phyloP scores from a whole-genome alignment of 2,329 filamentous ascomycete genomes.

The Claviceps sp. region DNA sequence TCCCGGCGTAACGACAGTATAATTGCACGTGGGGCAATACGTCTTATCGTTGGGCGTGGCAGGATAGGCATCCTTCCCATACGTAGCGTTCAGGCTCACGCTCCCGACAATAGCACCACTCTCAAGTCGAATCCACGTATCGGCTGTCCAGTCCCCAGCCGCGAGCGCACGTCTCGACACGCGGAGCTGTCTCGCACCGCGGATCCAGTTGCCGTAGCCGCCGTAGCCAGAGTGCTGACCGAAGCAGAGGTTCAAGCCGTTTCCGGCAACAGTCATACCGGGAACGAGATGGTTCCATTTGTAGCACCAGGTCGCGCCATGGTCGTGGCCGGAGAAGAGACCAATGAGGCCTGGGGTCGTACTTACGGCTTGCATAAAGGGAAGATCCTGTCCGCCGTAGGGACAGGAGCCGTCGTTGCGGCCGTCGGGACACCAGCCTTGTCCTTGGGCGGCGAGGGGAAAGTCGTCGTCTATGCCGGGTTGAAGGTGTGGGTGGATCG shows the following conservation, averaged over 20 bases:
- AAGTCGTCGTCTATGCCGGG: constrained; percentile 34
- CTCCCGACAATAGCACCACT: constrained; percentile 35
- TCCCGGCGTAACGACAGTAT: constrained; percentile 6
- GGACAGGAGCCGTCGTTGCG: constrained; percentile 22
- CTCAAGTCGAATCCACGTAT: constrained; percentile 51
- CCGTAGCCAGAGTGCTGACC: constrained; percentile 58
- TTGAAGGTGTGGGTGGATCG: constrained; percentile 22
- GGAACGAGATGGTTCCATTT: constrained; percentile 29
- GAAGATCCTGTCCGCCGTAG: constrained; percentile 38
- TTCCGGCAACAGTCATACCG: constrained; percentile 23
- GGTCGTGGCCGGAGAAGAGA: constrained; percentile 54
- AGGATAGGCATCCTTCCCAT: constrained; percentile 41
- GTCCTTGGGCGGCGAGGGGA: constrained; percentile 27
- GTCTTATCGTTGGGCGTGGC: constrained; percentile 25
- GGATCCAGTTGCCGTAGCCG: constrained; percentile 51
- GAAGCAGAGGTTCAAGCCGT: constrained; percentile 39
- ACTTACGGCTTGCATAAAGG: constrained; percentile 50
- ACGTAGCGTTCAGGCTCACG: constrained; percentile 46
- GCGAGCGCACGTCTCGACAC: constrained; percentile 28
- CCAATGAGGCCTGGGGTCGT: constrained; percentile 40
- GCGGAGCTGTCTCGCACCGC: constrained; percentile 44
- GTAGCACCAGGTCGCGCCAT: constrained; percentile 47
- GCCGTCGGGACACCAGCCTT: constrained; percentile 31
- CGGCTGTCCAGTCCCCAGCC: constrained; percentile 23
- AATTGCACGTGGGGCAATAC: constrained; percentile 11